Base-by-base conservation (phyloP, 257 asterid species). In the Solanum okadae region DNA sequence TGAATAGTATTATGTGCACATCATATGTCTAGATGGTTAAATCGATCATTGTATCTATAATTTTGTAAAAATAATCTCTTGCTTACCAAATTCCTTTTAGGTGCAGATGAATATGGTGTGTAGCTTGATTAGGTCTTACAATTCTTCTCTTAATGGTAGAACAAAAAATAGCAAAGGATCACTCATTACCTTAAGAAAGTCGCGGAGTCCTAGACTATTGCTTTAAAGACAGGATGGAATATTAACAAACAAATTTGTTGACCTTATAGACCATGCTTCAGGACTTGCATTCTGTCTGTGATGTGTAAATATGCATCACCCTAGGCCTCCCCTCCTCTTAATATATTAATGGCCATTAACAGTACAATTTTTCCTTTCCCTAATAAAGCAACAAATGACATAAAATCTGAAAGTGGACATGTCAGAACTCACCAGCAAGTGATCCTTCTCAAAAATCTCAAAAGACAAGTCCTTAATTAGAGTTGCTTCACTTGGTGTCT, bases 391-490 rank as follows among this genome's bases (percentile, higher is more conserved):
- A 82, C 84, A 88, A 84, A 83, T 61, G 75, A 33, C 63, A 65
- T n/a, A 90, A 87, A 78, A 63, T 86, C 72, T 78, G 71, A 76
- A 88, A 37, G 88, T 84, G 59, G 76, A 78, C 83, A 78, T 20
- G 86, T 49, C 73, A 77, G 89, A 84, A 49, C 95, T 83, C 88
- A 96, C 98, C 98, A 96, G 94, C 88, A 96, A 92, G 89, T 95
- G 94, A 88, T 94, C 94, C 87, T 89, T 91, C 92, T 94, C 98
- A 87, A 84, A 91, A 88, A 96, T 92, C 87, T 94, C 94, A 77
- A 96, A 83, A 9, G 98, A 94, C 91, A 96, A 91, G 90, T 94
- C 96, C 90, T 92, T 90, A 79, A 96, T 94, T 88, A 96, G 98
- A 72, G 93, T 91, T 87, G 94, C 90, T 83, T 91, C 88, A 87